Conservation (phyloP, 2,329 filamentous ascomycete species). For the Cladophialophora exuberans region DNA sequence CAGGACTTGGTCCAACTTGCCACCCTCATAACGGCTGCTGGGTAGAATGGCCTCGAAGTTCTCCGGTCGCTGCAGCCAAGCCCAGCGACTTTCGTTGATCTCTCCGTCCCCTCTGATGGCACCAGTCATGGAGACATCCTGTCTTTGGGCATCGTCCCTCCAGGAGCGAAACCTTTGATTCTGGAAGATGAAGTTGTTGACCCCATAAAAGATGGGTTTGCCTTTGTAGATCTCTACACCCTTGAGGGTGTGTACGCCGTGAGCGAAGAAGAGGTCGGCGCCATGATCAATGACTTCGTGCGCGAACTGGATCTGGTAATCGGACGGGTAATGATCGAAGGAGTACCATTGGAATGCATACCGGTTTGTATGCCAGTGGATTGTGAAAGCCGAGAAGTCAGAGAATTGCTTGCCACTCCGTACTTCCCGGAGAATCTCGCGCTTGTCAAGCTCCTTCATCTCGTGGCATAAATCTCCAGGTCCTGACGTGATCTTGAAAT, state of each 20-base stretch:
- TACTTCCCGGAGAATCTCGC: slow-evolving; percentile 6
- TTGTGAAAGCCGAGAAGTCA: slow-evolving; percentile 8
- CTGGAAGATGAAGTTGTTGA: slow-evolving; percentile 7
- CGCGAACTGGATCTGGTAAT: neutral
- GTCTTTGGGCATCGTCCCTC: neutral
- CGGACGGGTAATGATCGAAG: slow-evolving; percentile 5
- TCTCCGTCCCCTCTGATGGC: neutral
- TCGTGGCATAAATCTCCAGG: slow-evolving; percentile 1
- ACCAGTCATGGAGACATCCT: neutral
- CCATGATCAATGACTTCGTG: slow-evolving; percentile 1
- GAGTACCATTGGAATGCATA: slow-evolving; percentile 4
- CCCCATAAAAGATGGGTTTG: slow-evolving; percentile 3
- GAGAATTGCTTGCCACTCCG: neutral
- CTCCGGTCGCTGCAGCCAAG: slow-evolving; percentile 5
- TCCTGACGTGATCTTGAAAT: slow-evolving; percentile 1
- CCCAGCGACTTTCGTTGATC: slow-evolving; percentile 5
- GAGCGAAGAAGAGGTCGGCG: slow-evolving; percentile 6
- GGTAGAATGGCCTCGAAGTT: slow-evolving; percentile 6
- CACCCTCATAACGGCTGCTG: neutral
- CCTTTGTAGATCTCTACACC: slow-evolving; percentile 5
- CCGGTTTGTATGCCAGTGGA: slow-evolving; percentile 7
- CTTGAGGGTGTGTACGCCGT: slow-evolving; percentile 6
- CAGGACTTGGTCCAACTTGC: neutral
- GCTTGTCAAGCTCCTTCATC: slow-evolving; percentile 1
- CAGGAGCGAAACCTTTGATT: slow-evolving; percentile 7